Conservation (phyloP, 352 stramenopile genomes). For the Thalassiosira mediterranea region DNA sequence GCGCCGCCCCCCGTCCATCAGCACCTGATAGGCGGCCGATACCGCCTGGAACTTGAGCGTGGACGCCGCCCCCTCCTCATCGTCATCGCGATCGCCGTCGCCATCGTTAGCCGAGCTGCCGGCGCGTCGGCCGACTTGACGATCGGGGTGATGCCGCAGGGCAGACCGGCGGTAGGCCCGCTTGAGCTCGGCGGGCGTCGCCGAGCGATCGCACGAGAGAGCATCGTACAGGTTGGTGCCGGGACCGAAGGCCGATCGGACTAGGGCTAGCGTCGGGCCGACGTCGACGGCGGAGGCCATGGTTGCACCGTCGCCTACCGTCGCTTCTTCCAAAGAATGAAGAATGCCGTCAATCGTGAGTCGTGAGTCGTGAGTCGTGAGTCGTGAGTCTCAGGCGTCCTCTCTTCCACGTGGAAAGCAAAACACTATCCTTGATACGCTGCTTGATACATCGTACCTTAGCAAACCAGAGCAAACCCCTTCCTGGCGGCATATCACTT, state of each 20-base stretch:
- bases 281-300: too few species aligned
- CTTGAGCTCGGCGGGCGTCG: slow-evolving; percentile 19
- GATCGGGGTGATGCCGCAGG: slow-evolving; percentile 38
- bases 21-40: slow-evolving; percentile 92
- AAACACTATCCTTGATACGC: too few species aligned
- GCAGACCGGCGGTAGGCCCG: slow-evolving; percentile 19
- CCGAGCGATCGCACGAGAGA: slow-evolving; percentile 11
- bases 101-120: neutral
- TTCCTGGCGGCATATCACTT: too few species aligned
- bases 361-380: too few species aligned
- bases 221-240: slow-evolving; percentile 26
- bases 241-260: slow-evolving; percentile 29
- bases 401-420: too few species aligned
- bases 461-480: too few species aligned
- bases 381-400: too few species aligned
- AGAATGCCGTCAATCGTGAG: too few species aligned
- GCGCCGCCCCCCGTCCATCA: slow-evolving; percentile 90
- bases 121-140: too few species aligned
- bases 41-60: slow-evolving; percentile 94
- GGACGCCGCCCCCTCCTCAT: slow-evolving; percentile 6
- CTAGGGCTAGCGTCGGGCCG: slow-evolving; percentile 15
- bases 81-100: slow-evolving; percentile 54
- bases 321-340: too few species aligned
- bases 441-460: too few species aligned
- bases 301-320: too few species aligned